These are phyloP conservation scores for Flaveria bidentis DNA, from an alignment of 129 eudicot species.

Conservation along the genomic window DNA sequence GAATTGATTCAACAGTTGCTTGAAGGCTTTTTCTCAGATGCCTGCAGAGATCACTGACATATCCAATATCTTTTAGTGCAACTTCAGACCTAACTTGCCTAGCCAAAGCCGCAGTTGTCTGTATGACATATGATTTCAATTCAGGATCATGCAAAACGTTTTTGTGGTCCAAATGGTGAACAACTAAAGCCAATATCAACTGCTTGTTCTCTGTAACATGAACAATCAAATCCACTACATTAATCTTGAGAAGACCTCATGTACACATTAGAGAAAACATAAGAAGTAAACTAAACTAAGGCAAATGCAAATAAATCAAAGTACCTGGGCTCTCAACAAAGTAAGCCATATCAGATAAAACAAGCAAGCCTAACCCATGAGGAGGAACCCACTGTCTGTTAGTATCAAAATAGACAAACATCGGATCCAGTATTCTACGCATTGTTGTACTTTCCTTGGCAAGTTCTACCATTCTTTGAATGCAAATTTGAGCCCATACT, in stretches of 20 bases:
- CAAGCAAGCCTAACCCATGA: slow-evolving; percentile 65
- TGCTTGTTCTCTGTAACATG: slow-evolving; percentile 60
- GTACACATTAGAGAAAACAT: neutral
- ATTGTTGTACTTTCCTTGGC: slow-evolving; percentile 86
- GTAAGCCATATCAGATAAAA: slow-evolving; percentile 83
- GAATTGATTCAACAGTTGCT: slow-evolving; percentile 71
- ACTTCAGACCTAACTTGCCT: slow-evolving; percentile 67
- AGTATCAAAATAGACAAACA: slow-evolving; percentile 78
- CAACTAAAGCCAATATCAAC: slow-evolving; percentile 59
- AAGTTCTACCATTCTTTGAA: slow-evolving; percentile 86
- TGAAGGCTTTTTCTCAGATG: slow-evolving; percentile 95
- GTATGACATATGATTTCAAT: slow-evolving; percentile 69
- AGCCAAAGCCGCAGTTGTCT: slow-evolving; percentile 71
- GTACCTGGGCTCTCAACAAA: slow-evolving; percentile 72
- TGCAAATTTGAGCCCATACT: slow-evolving; percentile 93
- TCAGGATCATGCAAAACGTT: slow-evolving; percentile 76
- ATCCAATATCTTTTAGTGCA: slow-evolving; percentile 70
- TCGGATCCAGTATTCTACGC: slow-evolving; percentile 84
- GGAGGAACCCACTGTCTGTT: slow-evolving; percentile 69
- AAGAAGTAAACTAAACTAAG: neutral
- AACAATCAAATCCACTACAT: slow-evolving; percentile 11
- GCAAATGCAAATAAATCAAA: slow-evolving; percentile 6
- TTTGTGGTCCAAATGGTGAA: slow-evolving; percentile 98
- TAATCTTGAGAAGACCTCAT: slow-evolving; percentile 14
- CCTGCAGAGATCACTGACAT: slow-evolving; percentile 75